Evolutionary conservation across 257 asterid genomes (phyloP), one percentile per base, ranked within the genome.

Genomic region (Coffea eugenioides): DNA sequence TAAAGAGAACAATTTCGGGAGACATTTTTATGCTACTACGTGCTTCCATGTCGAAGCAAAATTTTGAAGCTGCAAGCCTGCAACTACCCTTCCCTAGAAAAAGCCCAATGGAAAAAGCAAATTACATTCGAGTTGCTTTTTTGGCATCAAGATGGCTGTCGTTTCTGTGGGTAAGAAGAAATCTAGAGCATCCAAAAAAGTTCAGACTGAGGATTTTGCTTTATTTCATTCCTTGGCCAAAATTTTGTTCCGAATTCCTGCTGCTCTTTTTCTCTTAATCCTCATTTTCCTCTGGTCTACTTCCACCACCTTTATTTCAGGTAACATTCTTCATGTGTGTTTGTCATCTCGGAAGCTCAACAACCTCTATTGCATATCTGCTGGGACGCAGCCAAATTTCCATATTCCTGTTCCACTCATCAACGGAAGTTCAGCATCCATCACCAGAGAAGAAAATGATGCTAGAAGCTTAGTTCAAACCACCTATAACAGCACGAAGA

Each of bases 211-310:
- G 64, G 84, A 80, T 31, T 14, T 77, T 15, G 72, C 83, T 69
- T 85, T 80, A 76, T 73, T 83, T 25, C 36, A 46, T 70, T 82
- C 82, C 27, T 67, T 87, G 13, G 88, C 89, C 7, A 90, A 80
- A 73, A 27, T 74, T 23, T 13, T 89, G 46, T 70, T 73, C 31
- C 80, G 88, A n/a, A 68, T 88, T 25, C 93, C 95, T 10, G 27
- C 80, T 39, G 84, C 84, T 16, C 10, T 90, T 61, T 64, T 88
- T 51, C 16, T 87, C 54, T 79, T 89, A 77, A 80, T 78, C 77
- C 84, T 92, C 25, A 86, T 91, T 74, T 89, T 80, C 77, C 76
- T 92, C 51, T 92, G 94, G 94, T 86, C 92, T 48, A 85, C 91
- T 79, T 83, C 93, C 21, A 84, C 94, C 25, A 80, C 92, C 74